Base-by-base conservation (phyloP, 2,329 filamentous ascomycete species). In the Pseudogymnoascus verrucosus region DNA sequence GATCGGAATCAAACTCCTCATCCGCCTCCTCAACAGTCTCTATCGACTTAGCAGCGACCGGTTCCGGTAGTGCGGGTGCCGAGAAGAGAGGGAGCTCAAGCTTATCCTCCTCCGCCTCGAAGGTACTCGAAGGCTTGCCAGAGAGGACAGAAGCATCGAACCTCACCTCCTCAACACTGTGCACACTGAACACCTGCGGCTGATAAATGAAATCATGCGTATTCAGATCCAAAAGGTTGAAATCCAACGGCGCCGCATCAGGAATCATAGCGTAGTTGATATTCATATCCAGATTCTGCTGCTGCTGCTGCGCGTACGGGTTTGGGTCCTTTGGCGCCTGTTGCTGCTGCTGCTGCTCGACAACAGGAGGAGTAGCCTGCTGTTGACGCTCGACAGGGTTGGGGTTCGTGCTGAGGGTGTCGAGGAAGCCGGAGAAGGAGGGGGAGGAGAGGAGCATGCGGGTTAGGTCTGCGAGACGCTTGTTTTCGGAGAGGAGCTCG, bases 191-290 rank as follows among this genome's bases (percentile, higher is more conserved):
- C 60, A 90, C 87, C 72, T 87, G 86, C 23, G 87, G 86, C 72
- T 89, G 86, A 74, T 84, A 87, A 74, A 79, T 80, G 74, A 82
- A 86, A 64, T 79, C 78, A 63, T 78, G 75, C 62, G 77, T 74
- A 71, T 83, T 83, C 54, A 92, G 75, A 70, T 84, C 83, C 70
- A 95, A 82, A 77, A 89, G 84, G 62, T 87, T 85, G 70, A 92
- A 87, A 71, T 96, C 89, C 75, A 92, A 80, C 62, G 78, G 81
- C 69, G 89, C 86, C 69, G 89, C 86, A 76, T 96, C 91, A 1
- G 91, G 90, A 57, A 96, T 86, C 83, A 93, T 89, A 64, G 89
- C 85, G 83, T 96, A 89, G 71, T 87, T 87, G 68, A 93, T 88
- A 73, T 90, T 87, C 67, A 60, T 87, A 83, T 69, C 84, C 8